phyloP scores from a whole-genome alignment of 805 yeast species.

The Candida andamanensis region DNA sequence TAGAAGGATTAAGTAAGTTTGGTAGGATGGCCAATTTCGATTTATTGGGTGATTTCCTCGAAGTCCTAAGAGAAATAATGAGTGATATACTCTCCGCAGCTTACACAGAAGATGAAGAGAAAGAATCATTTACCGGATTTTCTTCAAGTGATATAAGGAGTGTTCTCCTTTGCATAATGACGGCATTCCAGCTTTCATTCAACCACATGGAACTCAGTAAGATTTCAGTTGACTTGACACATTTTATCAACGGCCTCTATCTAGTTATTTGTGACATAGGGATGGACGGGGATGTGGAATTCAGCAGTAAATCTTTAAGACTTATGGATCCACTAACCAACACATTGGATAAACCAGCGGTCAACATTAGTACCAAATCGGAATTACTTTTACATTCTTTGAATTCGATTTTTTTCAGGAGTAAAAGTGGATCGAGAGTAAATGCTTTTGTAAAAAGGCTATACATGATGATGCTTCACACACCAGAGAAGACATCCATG shows the following conservation, averaged over 20 bases:
- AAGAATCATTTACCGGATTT: slow-evolving; percentile 26
- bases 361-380: slow-evolving; percentile 83
- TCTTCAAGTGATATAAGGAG: slow-evolving; percentile 54
- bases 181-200: slow-evolving; percentile 81
- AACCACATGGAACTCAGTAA: slow-evolving; percentile 58
- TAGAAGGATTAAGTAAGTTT: slow-evolving; percentile 86
- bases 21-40: slow-evolving; percentile 94
- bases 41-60: slow-evolving; percentile 85
- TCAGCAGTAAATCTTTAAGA: slow-evolving; percentile 75
- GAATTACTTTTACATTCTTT: slow-evolving; percentile 74
- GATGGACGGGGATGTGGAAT: slow-evolving; percentile 78
- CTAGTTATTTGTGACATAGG: slow-evolving; percentile 61
- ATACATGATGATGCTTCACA: slow-evolving; percentile 58
- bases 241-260: slow-evolving; percentile 74
- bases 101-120: slow-evolving; percentile 18
- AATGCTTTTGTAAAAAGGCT: slow-evolving; percentile 80
- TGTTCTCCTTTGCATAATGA: slow-evolving; percentile 73
- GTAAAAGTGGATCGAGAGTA: slow-evolving; percentile 66
- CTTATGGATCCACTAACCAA: slow-evolving; percentile 66
- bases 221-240: slow-evolving; percentile 64
- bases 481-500: slow-evolving; percentile 84
- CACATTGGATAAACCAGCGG: slow-evolving; percentile 55
- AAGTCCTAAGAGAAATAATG: slow-evolving; percentile 80
- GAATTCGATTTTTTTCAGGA: slow-evolving; percentile 76
- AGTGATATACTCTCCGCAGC: slow-evolving; percentile 44